Percentiles rank a stretch among this genome's conserved stretches.
Conservation (phyloP, 371 early-diverging fungal species). For the Choanephora cucurbitarum region DNA sequence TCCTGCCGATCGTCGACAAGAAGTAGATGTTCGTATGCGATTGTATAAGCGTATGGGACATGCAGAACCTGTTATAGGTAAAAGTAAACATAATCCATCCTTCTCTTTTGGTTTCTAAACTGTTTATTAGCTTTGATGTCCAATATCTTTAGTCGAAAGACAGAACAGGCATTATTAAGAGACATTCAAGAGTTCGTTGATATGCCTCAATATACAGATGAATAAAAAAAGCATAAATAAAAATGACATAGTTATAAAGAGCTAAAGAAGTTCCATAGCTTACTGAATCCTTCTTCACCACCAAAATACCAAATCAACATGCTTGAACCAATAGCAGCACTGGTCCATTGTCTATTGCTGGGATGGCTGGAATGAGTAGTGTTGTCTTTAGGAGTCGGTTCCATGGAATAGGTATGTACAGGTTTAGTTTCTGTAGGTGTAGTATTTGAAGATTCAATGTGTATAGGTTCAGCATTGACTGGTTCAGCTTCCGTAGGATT, state of each 20-base stretch:
- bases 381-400: too few relatives aligned
- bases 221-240: constrained; percentile 15
- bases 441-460: too few relatives aligned
- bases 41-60: constrained; percentile 47
- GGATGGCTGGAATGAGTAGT: too few relatives aligned
- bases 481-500: too few relatives aligned
- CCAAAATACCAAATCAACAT: constrained; percentile 29
- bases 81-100: background rate
- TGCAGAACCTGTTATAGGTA: constrained; percentile 47
- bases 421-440: too few relatives aligned
- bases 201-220: constrained; percentile 19
- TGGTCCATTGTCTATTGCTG: constrained; percentile 4
- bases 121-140: constrained; percentile 38
- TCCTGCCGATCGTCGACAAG: constrained; percentile 35
- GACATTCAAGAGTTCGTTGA: constrained; percentile 51
- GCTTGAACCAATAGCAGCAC: constrained; percentile 19
- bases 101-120: too few relatives aligned
- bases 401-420: too few relatives aligned
- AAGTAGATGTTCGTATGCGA: constrained; percentile 47
- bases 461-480: too few relatives aligned
- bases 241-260: too few relatives aligned
- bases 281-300: constrained; percentile 26
- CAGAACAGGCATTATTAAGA: constrained; percentile 30
- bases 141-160: constrained; percentile 27
- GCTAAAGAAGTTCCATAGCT: constrained; percentile 20